These are phyloP conservation scores for Teratosphaeria nubilosa DNA, from an alignment of 2,329 filamentous ascomycete species.

Conservation along the genomic window DNA sequence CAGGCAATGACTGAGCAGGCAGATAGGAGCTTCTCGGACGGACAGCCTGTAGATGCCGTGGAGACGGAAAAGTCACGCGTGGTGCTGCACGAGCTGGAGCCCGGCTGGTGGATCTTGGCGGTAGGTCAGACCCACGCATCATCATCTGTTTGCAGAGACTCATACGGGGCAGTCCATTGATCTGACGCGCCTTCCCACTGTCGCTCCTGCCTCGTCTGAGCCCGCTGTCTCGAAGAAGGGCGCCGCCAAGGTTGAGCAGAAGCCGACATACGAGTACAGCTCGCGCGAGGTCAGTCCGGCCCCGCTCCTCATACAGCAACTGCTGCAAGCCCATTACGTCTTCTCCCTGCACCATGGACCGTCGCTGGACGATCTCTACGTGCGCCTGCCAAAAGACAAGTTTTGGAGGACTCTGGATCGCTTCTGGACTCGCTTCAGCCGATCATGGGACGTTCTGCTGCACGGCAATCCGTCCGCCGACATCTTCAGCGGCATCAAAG, in stretches of 20 bases:
- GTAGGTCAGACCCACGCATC: constrained; percentile 42
- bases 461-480: constrained; percentile 78
- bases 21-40: constrained; percentile 63
- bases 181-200: constrained; percentile 59
- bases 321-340: constrained; percentile 69
- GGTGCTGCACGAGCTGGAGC: constrained; percentile 75
- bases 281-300: constrained; percentile 81
- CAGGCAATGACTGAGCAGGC: constrained; percentile 15
- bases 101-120: constrained; percentile 90
- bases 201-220: background rate
- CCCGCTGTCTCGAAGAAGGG: constrained; percentile 23
- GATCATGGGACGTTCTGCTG: constrained; percentile 75
- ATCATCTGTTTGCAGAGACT: constrained; percentile 1
- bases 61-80: constrained; percentile 86
- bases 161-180: constrained; percentile 56
- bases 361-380: constrained; percentile 61
- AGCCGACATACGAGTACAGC: constrained; percentile 62
- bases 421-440: constrained; percentile 66
- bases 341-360: constrained; percentile 83
- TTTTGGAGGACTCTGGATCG: constrained; percentile 65
- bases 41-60: constrained; percentile 66
- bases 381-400: constrained; percentile 51
- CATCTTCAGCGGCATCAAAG: constrained; percentile 72
- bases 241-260: constrained; percentile 9
- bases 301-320: constrained; percentile 64